phyloP scores from a whole-genome alignment of 768 basidiomycete species.

The Psilocybe cubensis region DNA sequence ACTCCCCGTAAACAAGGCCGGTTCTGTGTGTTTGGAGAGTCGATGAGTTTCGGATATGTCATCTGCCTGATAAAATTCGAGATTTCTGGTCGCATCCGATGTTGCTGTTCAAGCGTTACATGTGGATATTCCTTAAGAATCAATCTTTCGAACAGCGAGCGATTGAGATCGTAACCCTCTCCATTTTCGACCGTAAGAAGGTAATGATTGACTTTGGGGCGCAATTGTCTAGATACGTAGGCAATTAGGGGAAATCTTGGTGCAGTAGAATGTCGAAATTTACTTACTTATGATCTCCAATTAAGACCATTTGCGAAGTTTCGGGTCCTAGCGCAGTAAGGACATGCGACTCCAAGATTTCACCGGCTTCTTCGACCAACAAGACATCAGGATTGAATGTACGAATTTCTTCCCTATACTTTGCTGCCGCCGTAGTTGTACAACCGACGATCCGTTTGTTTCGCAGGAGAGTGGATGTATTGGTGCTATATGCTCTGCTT shows the following conservation, averaged over 20 bases:
- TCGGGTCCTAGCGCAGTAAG: slow-evolving; percentile 54
- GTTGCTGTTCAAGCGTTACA: slow-evolving; percentile 55
- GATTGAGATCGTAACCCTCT: slow-evolving; percentile 68
- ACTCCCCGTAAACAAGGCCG: slow-evolving; percentile 60
- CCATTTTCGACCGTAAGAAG: slow-evolving; percentile 67
- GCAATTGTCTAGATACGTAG: slow-evolving; percentile 65
- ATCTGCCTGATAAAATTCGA: slow-evolving; percentile 61
- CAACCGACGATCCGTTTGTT: slow-evolving; percentile 64
- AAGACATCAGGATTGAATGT: slow-evolving; percentile 53
- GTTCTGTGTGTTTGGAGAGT: slow-evolving; percentile 51
- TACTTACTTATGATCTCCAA: slow-evolving; percentile 74
- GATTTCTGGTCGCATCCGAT: slow-evolving; percentile 79
- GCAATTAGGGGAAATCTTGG: neutral
- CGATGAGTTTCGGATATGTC: slow-evolving; percentile 67
- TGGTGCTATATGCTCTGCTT: slow-evolving; percentile 4
- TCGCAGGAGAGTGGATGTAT: slow-evolving; percentile 36
- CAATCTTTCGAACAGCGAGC: slow-evolving; percentile 71
- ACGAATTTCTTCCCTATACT: slow-evolving; percentile 51
- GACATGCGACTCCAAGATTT: slow-evolving; percentile 71
- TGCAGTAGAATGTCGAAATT: neutral
- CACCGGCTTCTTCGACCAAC: slow-evolving; percentile 75
- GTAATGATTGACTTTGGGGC: slow-evolving; percentile 74
- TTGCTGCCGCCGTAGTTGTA: slow-evolving; percentile 73
- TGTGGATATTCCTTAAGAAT: slow-evolving; percentile 68
- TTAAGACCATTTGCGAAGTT: slow-evolving; percentile 61